Base-by-base conservation (phyloP, 371 early-diverging fungal genomes). In the Mortierella sp. region DNA sequence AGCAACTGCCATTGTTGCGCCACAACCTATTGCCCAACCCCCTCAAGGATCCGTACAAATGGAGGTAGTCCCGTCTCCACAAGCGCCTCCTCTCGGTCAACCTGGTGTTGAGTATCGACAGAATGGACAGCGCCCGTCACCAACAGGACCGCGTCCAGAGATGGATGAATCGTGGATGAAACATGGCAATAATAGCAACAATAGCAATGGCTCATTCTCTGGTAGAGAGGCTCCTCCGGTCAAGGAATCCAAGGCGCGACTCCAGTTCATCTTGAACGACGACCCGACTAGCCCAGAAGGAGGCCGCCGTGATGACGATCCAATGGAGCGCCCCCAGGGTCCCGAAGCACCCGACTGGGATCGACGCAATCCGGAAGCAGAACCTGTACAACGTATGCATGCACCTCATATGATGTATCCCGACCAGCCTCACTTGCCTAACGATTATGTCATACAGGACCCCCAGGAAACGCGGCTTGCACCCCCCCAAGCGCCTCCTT, bases 221-320 rank as follows among this genome's bases (percentile, higher is more conserved):
- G 34, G 31, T 34, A 73, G 50, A n/a, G 79, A 83, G 24, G 31
- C 76, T 7, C 58, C 75, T 2, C 68, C 73, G 11, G 44, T 44
- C 11, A 76, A 74, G 11, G 81, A 79, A 65, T 79, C 79, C 42
- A 84, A 84, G 55, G 72, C 85, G 0, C 78, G 79, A 19, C 75
- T 84, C 16, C 85, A 84, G 72, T 84, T 84, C 48, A 84, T 84
- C 65, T 44, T 84, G 28, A 84, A 84, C 45, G 85, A 84, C 31
- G 85, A 84, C 1, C 73, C 78, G 7, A 45, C 78, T 1, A 73
- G 79, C 7, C 79, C 81, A 34, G 84, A 76, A 38, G 75, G 63
- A n/a, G 24, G n/a, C 42, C 34, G 21, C 26, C 70, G 70, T 50
- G 68, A 65, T 7, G 77, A 76, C 24, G 81, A 79, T 45, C 11